These are phyloP conservation scores for Fusarium nisikadoi DNA, from an alignment of 2,329 filamentous ascomycete genomes.

Conservation along the genomic window DNA sequence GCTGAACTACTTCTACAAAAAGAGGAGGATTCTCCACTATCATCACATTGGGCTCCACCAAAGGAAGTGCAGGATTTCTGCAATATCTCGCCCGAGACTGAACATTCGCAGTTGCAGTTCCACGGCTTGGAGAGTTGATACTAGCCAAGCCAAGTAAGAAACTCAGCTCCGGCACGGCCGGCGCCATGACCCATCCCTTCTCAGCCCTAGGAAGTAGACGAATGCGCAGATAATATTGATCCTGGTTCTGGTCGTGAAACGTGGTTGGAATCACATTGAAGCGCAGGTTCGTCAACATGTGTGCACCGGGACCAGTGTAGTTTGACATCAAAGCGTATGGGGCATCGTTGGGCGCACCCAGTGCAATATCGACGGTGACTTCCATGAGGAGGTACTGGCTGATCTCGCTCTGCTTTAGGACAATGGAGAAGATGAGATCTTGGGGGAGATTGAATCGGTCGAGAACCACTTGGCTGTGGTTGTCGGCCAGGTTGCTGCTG, in stretches of 20 bases:
- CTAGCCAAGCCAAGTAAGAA: not conserved
- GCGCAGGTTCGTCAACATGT: slow-evolving; percentile 1
- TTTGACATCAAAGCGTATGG: not conserved
- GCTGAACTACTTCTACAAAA: not conserved
- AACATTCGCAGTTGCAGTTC: not conserved
- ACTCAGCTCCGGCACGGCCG: not conserved
- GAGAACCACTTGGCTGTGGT: not conserved
- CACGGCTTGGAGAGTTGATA: not conserved
- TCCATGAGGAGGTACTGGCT: not conserved
- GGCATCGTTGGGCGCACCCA: fast-evolving
- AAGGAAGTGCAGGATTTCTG: not conserved
- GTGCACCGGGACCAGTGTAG: not conserved
- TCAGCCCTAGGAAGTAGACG: not conserved
- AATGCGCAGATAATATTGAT: not conserved
- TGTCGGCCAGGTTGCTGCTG: not conserved
- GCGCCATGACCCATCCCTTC: not conserved
- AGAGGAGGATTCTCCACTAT: not conserved
- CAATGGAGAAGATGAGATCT: not conserved
- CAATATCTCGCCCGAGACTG: not conserved
- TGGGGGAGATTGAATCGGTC: not conserved
- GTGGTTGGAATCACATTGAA: not conserved
- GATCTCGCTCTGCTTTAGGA: not conserved
- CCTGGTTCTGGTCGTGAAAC: not conserved
- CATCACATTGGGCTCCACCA: not conserved
- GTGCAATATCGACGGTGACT: not conserved